Base-by-base conservation (phyloP, 805 yeast genomes). In the Candida caryicola region DNA sequence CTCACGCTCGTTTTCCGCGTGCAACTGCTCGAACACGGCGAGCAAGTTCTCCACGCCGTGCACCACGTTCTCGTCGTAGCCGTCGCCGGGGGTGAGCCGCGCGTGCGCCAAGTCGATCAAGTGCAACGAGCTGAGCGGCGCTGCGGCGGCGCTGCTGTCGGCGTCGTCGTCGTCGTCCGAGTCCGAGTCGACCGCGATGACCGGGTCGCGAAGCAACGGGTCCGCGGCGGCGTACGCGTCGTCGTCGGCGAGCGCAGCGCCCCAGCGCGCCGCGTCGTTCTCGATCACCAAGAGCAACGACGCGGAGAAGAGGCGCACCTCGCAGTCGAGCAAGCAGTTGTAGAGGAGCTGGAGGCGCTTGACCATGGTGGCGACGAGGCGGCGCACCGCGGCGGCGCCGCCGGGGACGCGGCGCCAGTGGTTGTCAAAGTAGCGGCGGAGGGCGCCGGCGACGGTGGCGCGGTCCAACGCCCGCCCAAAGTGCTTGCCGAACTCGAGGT, bases 91-190 rank as follows among this genome's bases (percentile, higher is more conserved):
- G 0, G 74, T 70, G 41, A 75, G 62, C 44, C 66, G 74, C 0
- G 96, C 77, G 57, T 93, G 98, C 1, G 97, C 97, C 67, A 93
- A 89, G 60, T 93, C 99, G 5, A 93, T 88, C 34, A 90, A 51
- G 27, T 79, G 73, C 36, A 88, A 62, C 4, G 76, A 62, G 43
- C 90, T 82, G 34, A 86, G 55, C 0, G 73, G 66, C 1, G 32
- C 55, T 44, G 65, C 57, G 0, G 64, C 59, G 8, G 46, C 51
- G 8, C 44, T 47, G 1, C 47, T 46, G 0, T 44, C 52, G 12
- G 40, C 56, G 8, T 48, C 52, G 2, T 51, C 58, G 4, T 49
- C 60, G 1, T 48, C 54, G n/a, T 42, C 51, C n/a, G n/a, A n/a
- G 6, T 45, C 54, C 2, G 34, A 42, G 12, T 34, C 44, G 4